Percentiles rank a stretch among this genome's conserved stretches.
phyloP scores from a whole-genome alignment of 176 grass and related monocot species.

The Oryza meridionalis region DNA sequence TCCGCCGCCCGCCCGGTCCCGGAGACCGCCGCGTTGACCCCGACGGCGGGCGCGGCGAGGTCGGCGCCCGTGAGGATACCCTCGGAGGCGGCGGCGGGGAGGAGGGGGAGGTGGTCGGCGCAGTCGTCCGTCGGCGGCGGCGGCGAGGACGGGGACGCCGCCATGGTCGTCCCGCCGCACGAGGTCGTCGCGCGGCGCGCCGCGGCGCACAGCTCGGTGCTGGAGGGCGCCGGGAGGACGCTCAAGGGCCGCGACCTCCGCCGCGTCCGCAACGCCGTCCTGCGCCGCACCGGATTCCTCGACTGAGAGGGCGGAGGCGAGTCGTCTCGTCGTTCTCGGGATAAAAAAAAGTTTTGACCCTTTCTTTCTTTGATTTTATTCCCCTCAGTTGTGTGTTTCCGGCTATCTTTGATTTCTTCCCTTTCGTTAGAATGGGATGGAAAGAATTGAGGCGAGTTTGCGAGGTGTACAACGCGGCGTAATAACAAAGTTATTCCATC shows the following conservation, averaged over 20 bases:
- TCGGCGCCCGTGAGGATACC: conserved; percentile 55
- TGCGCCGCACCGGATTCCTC: conserved; percentile 71
- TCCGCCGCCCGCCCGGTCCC: conserved; percentile 46
- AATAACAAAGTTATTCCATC: conserved; percentile 40
- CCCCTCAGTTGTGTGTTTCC: conserved; percentile 44
- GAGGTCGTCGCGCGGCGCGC: conserved; percentile 59
- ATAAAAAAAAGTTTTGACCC: conserved; percentile 49
- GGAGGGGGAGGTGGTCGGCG: conserved; percentile 36
- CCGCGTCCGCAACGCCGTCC: conserved; percentile 66
- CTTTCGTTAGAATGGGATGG: conserved; percentile 10
- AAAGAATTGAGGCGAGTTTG: conserved; percentile 32
- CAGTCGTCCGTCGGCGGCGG: neutral
- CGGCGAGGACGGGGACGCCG: conserved; percentile 37
- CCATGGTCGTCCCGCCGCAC: conserved; percentile 48
- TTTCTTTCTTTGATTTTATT: neutral
- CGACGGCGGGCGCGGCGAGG: neutral
- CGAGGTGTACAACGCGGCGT: conserved; percentile 37
- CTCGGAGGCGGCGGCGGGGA: conserved; percentile 10
- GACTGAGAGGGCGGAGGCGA: conserved; percentile 56
- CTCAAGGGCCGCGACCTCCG: conserved; percentile 72
- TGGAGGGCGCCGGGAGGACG: conserved; percentile 64
- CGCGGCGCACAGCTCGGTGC: conserved; percentile 49
- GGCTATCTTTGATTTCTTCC: conserved; percentile 48
- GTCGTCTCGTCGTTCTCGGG: conserved; percentile 51
- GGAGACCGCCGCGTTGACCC: conserved; percentile 36